phyloP scores from a whole-genome alignment of 495 filamentous ascomycete genomes.

The Lepraria neglecta region DNA sequence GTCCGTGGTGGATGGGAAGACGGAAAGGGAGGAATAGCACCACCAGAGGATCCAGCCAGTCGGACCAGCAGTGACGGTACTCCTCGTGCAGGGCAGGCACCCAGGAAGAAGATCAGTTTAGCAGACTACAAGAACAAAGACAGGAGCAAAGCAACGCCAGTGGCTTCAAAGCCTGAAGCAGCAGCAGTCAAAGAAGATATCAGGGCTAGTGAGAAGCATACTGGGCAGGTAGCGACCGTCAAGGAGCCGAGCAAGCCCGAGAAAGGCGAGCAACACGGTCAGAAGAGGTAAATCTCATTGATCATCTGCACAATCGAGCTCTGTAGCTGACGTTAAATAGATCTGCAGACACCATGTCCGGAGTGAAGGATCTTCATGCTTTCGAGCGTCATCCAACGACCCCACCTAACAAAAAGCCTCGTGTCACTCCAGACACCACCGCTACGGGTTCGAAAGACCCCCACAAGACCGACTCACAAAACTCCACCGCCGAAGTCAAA shows the following conservation, averaged over 20 bases:
- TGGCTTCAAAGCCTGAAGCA: constrained; percentile 21
- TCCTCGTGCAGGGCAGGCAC: constrained; percentile 27
- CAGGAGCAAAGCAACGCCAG: constrained; percentile 11
- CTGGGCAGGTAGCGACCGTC: constrained; percentile 20
- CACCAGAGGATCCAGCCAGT: constrained; percentile 32
- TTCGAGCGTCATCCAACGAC: constrained; percentile 32
- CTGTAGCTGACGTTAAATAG: constrained; percentile 19
- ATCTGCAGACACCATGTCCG: constrained; percentile 24
- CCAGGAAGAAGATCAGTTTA: constrained; percentile 48
- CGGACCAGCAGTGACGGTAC: constrained; percentile 36
- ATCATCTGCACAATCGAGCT: constrained; percentile 14
- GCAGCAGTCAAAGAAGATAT: constrained; percentile 19
- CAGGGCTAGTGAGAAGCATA: constrained; percentile 25
- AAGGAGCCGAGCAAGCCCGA: constrained; percentile 20
- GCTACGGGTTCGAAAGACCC: not conserved
- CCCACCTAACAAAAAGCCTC: constrained; percentile 26
- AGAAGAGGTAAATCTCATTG: constrained; percentile 24
- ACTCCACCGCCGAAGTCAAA: not conserved
- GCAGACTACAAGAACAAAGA: constrained; percentile 45
- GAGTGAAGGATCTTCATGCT: constrained; percentile 28
- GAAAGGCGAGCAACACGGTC: constrained; percentile 20
- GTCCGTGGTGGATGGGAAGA: constrained; percentile 50
- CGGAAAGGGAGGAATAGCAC: constrained; percentile 42
- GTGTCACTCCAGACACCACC: constrained; percentile 24
- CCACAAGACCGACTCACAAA: not conserved